Evolutionary conservation across 1,284 basidiomycete species (phyloP), one percentile per base, ranked within the genome.

Genomic region (Ceratobasidium sp.): DNA sequence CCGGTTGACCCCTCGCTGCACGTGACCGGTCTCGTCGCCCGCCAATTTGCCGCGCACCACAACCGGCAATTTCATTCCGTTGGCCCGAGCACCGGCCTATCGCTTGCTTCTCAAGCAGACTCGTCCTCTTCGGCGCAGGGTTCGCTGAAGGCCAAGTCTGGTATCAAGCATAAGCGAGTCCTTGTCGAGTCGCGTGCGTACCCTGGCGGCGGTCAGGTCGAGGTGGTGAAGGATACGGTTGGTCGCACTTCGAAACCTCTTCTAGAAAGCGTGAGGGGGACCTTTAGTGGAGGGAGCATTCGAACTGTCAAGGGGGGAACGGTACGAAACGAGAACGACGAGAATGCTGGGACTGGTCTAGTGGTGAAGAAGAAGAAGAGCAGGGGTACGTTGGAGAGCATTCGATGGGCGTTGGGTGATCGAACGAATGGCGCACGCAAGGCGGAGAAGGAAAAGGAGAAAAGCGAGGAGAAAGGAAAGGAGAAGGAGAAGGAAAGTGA

Each of bases 291-390:
- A 19, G 70, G 70, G 32, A 74, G n/a, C 22, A 44, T 34, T 25
- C 46, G 59, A 40, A 29, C 51, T 13, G 29, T 32, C 25, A 56
- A 57, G 40, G 49, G 29, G 1, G 71, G 49, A 3, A 74, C 43
- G 4, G 51, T 56, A 1, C 57, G 61, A 32, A 37, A 25, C 2
- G 71, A 54, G 19, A 46, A 34, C 7, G 46, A 25, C 15, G 71
- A 74, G 61, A 74, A 73, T 37, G 70, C 56, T 49, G 70, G 70
- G 15, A 61, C 70, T 22, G 37, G 57, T 17, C 17, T 74, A 3
- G 86, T 94, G 80, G 89, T 94, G 64, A 92, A 92, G 89, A 93
- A 92, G 88, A 90, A 90, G 86, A 93, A 92, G 81, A 89, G 89
- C 2, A 85, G 92, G 0, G 86, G 86, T 0, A 89, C 85, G 1